Conservation (phyloP, 257 asterid species). For the Asclepias syriaca region DNA sequence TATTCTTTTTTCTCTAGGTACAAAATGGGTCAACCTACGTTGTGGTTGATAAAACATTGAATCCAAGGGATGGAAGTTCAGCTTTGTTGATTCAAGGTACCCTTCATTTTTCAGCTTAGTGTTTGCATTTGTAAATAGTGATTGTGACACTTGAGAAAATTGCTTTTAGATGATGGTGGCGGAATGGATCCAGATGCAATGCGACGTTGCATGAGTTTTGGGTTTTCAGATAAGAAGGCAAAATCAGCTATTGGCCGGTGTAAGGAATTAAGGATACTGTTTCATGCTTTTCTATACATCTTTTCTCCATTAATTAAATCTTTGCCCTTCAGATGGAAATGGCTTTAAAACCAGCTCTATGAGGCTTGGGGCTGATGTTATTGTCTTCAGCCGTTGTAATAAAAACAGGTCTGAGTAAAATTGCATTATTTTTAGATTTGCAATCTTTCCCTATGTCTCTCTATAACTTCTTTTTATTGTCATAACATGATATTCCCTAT, state of each 20-base stretch:
- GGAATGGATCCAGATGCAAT: slow-evolving; percentile 88
- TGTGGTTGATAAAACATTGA: slow-evolving; percentile 49
- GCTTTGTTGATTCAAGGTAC: slow-evolving; percentile 84
- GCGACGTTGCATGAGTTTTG: slow-evolving; percentile 83
- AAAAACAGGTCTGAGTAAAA: slow-evolving; percentile 40
- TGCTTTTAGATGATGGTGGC: slow-evolving; percentile 77
- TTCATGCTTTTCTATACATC: background rate
- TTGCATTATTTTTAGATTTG: background rate
- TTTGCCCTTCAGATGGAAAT: slow-evolving; percentile 72
- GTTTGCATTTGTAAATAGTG: slow-evolving; percentile 14
- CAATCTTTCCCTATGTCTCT: slow-evolving; percentile 1
- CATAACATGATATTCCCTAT: background rate
- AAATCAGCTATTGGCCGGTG: slow-evolving; percentile 74
- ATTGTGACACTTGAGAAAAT: slow-evolving; percentile 21
- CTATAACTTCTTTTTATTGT: background rate
- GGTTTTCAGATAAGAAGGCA: slow-evolving; percentile 82
- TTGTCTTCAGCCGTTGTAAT: slow-evolving; percentile 71
- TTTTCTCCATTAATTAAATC: background rate
- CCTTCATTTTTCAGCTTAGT: slow-evolving; percentile 10
- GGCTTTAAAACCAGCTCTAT: slow-evolving; percentile 96
- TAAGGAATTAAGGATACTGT: slow-evolving; percentile 28
- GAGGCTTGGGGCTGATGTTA: slow-evolving; percentile 94
- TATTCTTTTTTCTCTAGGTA: slow-evolving; percentile 36
- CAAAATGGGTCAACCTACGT: slow-evolving; percentile 77
- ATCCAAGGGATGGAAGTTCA: slow-evolving; percentile 69